A percentile compares a stretch with the other conserved stretches of the same genome.
These are phyloP conservation scores for Picea mariana DNA, from an alignment of 83 land plant genomes.

Conservation along the genomic window DNA sequence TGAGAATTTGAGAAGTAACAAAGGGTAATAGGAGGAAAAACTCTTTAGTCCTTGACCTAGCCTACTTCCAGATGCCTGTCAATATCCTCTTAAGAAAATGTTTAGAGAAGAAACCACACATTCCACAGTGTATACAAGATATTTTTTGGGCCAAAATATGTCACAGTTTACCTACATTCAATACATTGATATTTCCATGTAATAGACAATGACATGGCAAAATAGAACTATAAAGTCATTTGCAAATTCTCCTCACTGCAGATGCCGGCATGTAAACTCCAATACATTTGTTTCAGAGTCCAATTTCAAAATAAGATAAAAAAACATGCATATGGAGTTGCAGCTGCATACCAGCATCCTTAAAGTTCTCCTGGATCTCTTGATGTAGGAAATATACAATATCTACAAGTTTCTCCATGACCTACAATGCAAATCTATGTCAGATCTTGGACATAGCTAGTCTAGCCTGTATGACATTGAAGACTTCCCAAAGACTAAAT, in stretches of 20 bases:
- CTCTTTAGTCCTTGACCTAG: too few relatives aligned
- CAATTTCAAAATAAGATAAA: neutral
- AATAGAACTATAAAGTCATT: too few relatives aligned
- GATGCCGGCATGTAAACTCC: neutral
- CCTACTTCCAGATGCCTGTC: too few relatives aligned
- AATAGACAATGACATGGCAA: too few relatives aligned
- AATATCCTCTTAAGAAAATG: too few relatives aligned
- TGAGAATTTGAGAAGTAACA: too few relatives aligned
- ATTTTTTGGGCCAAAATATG: too few relatives aligned
- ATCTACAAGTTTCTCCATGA: constrained; percentile 96
- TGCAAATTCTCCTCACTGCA: neutral
- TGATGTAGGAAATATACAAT: constrained; percentile 81
- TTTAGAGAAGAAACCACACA: too few relatives aligned
- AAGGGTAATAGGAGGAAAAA: too few relatives aligned
- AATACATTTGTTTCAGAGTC: neutral
- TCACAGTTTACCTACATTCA: too few relatives aligned
- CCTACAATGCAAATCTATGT: constrained; percentile 38
- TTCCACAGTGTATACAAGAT: too few relatives aligned
- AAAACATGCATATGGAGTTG: neutral
- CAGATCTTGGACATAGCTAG: neutral
- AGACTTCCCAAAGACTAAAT: neutral
- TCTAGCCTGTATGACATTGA: neutral
- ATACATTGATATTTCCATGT: too few relatives aligned
- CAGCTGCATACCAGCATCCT: constrained; percentile 56
- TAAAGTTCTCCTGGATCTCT: constrained; percentile 79